Percentiles rank a stretch among this genome's conserved stretches.
Conservation (phyloP, 2,329 filamentous ascomycete species). For the Aspergillus uvarum region DNA sequence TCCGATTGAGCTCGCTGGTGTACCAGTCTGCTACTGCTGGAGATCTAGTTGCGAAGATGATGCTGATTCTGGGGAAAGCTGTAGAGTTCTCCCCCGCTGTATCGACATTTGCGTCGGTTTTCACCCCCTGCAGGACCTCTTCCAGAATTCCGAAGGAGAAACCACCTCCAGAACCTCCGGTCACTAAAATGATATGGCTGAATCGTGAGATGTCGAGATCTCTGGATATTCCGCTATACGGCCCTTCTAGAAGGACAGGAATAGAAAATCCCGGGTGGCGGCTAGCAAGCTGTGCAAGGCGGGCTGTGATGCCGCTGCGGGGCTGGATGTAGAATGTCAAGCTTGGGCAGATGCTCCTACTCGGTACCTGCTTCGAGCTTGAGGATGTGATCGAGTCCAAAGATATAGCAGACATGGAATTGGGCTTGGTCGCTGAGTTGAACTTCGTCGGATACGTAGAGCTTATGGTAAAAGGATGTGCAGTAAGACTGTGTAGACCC, state of each 20-base stretch:
- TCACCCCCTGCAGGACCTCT: constrained; percentile 26
- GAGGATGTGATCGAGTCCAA: no score
- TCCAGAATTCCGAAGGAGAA: constrained; percentile 54
- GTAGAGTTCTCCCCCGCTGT: background rate
- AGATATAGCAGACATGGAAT: no score
- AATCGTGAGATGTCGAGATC: constrained; percentile 36
- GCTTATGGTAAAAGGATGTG: constrained; percentile 58
- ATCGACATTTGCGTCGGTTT: background rate
- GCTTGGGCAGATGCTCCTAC: constrained; percentile 29
- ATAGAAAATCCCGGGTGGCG: constrained; percentile 40
- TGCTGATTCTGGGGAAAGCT: background rate
- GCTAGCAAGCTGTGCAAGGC: constrained; percentile 43
- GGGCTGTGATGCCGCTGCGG: constrained; percentile 51
- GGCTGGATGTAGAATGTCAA: constrained; percentile 57
- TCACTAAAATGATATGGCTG: constrained; percentile 50
- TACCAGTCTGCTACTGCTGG: background rate
- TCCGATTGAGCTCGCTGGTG: background rate
- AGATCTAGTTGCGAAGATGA: background rate
- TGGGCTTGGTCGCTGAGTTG: no score
- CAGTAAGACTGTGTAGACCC: constrained; percentile 45
- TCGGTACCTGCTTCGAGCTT: no score
- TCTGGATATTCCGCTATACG: constrained; percentile 55
- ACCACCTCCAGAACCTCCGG: constrained; percentile 58
- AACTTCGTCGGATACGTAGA: constrained; percentile 40
- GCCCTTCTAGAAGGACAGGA: constrained; percentile 57